phyloP scores from a whole-genome alignment of 805 yeast species.

The Cyberlindnera japonica region DNA sequence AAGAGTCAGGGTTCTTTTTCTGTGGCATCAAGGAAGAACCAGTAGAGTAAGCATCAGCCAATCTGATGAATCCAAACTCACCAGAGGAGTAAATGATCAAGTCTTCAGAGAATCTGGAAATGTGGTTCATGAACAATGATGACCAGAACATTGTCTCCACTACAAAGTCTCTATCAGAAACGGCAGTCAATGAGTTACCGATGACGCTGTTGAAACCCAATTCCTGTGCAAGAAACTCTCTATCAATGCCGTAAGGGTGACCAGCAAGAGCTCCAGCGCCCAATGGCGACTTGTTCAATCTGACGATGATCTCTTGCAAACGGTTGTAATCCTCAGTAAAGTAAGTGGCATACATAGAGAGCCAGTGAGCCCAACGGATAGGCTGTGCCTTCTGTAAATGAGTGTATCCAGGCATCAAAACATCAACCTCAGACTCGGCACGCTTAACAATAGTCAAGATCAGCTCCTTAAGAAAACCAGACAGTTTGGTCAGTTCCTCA shows the following conservation, averaged over 20 bases:
- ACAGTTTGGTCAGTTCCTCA: slow-evolving; percentile 58
- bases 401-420: slow-evolving; percentile 98
- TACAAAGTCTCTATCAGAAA: slow-evolving; percentile 95
- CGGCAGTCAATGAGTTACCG: slow-evolving; percentile 96
- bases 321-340: slow-evolving; percentile 88
- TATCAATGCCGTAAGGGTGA: slow-evolving; percentile 97
- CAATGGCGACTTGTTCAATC: slow-evolving; percentile 86
- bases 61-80: slow-evolving; percentile 89
- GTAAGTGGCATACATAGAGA: slow-evolving; percentile 91
- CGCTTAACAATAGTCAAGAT: slow-evolving; percentile 67
- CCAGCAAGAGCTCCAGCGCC: slow-evolving; percentile 99
- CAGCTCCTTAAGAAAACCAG: slow-evolving; percentile 53
- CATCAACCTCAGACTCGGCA: slow-evolving; percentile 82
- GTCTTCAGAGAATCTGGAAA: slow-evolving; percentile 93
- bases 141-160: slow-evolving; percentile 96
- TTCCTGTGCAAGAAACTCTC: slow-evolving; percentile 79
- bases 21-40: slow-evolving; percentile 99
- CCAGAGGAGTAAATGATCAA: slow-evolving; percentile 94
- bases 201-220: slow-evolving; percentile 82
- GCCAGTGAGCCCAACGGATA: slow-evolving; percentile 99
- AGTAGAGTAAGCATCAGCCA: slow-evolving; percentile 97
- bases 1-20: slow-evolving; percentile 95
- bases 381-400: slow-evolving; percentile 98
- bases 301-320: slow-evolving; percentile 69
- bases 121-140: slow-evolving; percentile 89